A percentile compares a stretch with the other conserved stretches of the same genome.
Conservation (phyloP, 805 yeast species). For the Yarrowia sp. region DNA sequence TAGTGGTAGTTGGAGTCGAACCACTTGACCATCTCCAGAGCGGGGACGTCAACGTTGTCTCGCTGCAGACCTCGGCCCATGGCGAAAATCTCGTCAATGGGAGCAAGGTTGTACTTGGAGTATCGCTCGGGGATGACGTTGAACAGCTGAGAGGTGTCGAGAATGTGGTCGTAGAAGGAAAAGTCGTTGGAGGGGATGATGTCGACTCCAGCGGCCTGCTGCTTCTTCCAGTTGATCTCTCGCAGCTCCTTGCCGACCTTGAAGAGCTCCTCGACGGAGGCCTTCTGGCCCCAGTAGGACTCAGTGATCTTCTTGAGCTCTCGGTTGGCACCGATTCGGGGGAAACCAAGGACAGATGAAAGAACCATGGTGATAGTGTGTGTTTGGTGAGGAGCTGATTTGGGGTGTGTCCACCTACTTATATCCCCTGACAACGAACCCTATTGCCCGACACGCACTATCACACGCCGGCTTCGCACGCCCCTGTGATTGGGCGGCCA, state of each 20-base stretch:
- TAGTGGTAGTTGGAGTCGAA: constrained; percentile 99
- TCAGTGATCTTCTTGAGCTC: constrained; percentile 98
- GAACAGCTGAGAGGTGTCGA: constrained; percentile 88
- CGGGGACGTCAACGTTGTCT: constrained; percentile 97
- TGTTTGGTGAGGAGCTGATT: neutral
- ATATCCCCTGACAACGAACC: neutral
- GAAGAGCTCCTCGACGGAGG: constrained; percentile 78
- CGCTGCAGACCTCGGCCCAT: constrained; percentile 99
- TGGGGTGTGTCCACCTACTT: neutral
- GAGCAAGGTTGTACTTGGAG: constrained; percentile 83
- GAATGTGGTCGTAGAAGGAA: constrained; percentile 96
- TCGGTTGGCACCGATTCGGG: constrained; percentile 99
- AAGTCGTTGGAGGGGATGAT: constrained; percentile 96
- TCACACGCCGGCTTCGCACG: constrained; percentile 23
- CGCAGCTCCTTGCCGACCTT: constrained; percentile 94
- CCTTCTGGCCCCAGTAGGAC: constrained; percentile 98
- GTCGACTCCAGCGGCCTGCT: constrained; percentile 95
- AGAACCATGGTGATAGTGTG: constrained; percentile 64
- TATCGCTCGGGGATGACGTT: constrained; percentile 97
- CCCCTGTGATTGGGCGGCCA: constrained; percentile 5
- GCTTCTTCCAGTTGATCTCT: constrained; percentile 96
- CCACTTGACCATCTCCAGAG: constrained; percentile 99
- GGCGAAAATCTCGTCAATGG: constrained; percentile 91
- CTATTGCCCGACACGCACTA: constrained; percentile 1
- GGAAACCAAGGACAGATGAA: constrained; percentile 98